Evolutionary conservation across 306 rosid genomes (phyloP), one percentile per base, ranked within the genome.

Genomic region (Dalbergia cultrata): DNA sequence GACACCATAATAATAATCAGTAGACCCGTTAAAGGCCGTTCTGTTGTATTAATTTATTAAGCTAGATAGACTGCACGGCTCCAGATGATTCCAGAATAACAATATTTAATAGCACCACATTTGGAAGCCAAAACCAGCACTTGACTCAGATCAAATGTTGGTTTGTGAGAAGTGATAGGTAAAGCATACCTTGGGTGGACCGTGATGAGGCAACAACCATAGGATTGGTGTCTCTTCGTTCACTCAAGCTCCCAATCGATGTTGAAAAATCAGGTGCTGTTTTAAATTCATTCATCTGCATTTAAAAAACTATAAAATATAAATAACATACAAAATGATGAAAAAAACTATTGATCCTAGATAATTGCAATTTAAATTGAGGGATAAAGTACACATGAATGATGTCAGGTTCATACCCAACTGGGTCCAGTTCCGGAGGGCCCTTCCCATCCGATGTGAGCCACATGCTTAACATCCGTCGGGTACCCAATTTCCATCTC

Each of bases 281-380:
- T 81, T 89, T 90, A 70, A 88, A 94, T 58, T 86, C 94, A 73
- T 79, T 92, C 97, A 90, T 89, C 98, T 94, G 91, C 82, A 81
- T 22, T 47, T 50, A n/a, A 60, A 47, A 43, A 72, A 16, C 31
- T 2, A 26, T 26, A 1, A 45, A 34, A 47, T 0, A 37, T 34
- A 72, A 77, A 13, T 1, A 31, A 76, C 4, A 53, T 13, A 59
- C 6, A 50, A 65, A 52, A 50, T 70, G 8, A 76, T 59, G 19
- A 44, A 18, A 44, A 37, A 59, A 13, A 44, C n/a, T n/a, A 26
- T 26, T 75, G 16, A 82, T 26, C 17, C 4, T 18, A 69, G 7
- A 26, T 37, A 31, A 21, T 8, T 50, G 52, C 18, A 58, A 43
- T 43, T 7, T 43, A 59, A 22, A 67, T 49, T 7, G 39, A 52